These are phyloP conservation scores for Sungouiella thailandica DNA, from an alignment of 805 yeast genomes.

Conservation along the genomic window DNA sequence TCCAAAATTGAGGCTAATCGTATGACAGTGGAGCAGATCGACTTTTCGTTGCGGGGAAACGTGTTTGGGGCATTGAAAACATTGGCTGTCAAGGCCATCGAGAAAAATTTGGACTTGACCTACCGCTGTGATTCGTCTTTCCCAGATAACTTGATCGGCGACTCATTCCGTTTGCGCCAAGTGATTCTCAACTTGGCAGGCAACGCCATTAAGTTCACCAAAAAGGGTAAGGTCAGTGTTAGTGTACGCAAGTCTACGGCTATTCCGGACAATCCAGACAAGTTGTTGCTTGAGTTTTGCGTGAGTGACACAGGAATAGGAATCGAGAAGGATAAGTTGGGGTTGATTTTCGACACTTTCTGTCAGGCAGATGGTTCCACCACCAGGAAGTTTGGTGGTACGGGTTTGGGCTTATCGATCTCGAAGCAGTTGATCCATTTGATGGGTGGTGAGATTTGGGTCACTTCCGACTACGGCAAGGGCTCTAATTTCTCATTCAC, in stretches of 20 bases:
- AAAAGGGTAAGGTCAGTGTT: slow-evolving; percentile 73
- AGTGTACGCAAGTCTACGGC: slow-evolving; percentile 54
- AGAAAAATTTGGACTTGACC: slow-evolving; percentile 72
- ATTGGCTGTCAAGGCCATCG: slow-evolving; percentile 83
- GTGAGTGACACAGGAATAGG: slow-evolving; percentile 92
- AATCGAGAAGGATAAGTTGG: slow-evolving; percentile 78
- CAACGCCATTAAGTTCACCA: slow-evolving; percentile 85
- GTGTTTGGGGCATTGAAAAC: slow-evolving; percentile 89
- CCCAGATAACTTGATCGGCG: slow-evolving; percentile 85
- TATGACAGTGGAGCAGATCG: slow-evolving; percentile 89
- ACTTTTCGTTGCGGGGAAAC: slow-evolving; percentile 79
- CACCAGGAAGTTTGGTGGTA: slow-evolving; percentile 89
- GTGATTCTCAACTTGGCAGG: slow-evolving; percentile 85
- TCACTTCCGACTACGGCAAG: slow-evolving; percentile 68
- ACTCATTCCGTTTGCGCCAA: slow-evolving; percentile 82
- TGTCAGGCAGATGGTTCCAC: slow-evolving; percentile 95
- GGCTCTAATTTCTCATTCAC: slow-evolving; percentile 86
- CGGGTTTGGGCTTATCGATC: slow-evolving; percentile 84
- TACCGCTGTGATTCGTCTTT: slow-evolving; percentile 82
- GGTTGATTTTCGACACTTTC: slow-evolving; percentile 81
- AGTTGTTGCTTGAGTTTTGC: slow-evolving; percentile 68
- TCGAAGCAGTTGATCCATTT: slow-evolving; percentile 82
- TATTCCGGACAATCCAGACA: slow-evolving; percentile 31
- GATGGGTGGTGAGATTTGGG: slow-evolving; percentile 96
- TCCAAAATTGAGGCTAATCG: slow-evolving; percentile 91